Percentiles rank a stretch among this genome's conserved stretches.
Conservation (phyloP, 371 early-diverging fungal genomes). For the Capillidium rhysosporum region DNA sequence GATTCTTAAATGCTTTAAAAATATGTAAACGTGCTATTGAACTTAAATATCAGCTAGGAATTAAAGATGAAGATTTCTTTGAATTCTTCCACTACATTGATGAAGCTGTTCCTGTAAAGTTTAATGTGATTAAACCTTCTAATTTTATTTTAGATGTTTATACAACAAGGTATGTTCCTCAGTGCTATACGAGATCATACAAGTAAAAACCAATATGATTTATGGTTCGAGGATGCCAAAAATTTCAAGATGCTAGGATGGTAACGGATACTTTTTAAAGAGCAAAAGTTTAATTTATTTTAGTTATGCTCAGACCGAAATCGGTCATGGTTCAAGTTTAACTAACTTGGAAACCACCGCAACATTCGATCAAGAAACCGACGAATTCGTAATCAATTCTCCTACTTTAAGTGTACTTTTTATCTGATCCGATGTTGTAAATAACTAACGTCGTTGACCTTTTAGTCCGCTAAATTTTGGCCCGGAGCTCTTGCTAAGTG, state of each 20-base stretch:
- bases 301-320: slow-evolving; percentile 20
- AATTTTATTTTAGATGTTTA: too few species aligned
- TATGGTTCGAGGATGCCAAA: slow-evolving; percentile 28
- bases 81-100: too few species aligned
- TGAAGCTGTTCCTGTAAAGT: too few species aligned
- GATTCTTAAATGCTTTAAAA: too few species aligned
- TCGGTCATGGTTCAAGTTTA: too few species aligned
- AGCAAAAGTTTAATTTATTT: not conserved
- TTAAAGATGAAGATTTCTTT: too few species aligned
- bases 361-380: slow-evolving; percentile 38
- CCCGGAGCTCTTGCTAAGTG: slow-evolving; percentile 52
- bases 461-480: slow-evolving; percentile 60
- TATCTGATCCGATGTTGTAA: not conserved
- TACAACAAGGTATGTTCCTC: too few species aligned
- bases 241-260: slow-evolving; percentile 38
- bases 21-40: too few species aligned
- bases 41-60: too few species aligned
- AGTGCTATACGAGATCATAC: too few species aligned
- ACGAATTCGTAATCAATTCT: slow-evolving; percentile 54
- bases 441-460: not conserved
- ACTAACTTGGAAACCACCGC: slow-evolving; percentile 70
- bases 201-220: slow-evolving; percentile 31
- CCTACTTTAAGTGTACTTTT: slow-evolving; percentile 29
- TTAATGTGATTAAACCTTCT: too few species aligned
- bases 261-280: slow-evolving; percentile 1